Evolutionary conservation across 257 asterid species (phyloP).

Genomic region (Ballota nigra): DNA sequence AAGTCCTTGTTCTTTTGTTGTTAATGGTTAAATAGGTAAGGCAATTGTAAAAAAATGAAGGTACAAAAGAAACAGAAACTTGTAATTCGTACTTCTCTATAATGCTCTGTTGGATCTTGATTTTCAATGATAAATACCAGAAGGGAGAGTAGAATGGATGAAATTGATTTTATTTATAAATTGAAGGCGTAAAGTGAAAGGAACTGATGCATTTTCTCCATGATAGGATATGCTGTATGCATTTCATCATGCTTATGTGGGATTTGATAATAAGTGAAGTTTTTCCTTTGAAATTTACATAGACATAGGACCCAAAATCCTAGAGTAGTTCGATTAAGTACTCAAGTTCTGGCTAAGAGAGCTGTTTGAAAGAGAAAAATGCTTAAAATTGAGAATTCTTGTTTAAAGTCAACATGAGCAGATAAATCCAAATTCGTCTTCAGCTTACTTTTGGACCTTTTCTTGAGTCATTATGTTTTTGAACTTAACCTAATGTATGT

Average conservation of each 20-base stretch:
- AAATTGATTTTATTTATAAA: slow-evolving; percentile 4
- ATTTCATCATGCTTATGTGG: neutral
- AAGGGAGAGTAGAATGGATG: neutral
- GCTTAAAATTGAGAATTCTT: neutral
- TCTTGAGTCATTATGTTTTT: neutral
- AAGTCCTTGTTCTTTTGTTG: neutral
- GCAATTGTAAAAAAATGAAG: neutral
- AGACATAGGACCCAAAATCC: neutral
- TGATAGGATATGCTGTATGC: neutral
- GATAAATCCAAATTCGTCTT: neutral
- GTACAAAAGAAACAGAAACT: neutral
- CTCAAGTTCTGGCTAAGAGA: slow-evolving; percentile 5
- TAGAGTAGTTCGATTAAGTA: neutral
- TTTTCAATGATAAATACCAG: neutral
- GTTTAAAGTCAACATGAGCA: slow-evolving; percentile 4
- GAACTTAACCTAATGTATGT: neutral
- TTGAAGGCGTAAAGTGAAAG: neutral
- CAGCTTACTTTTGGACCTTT: neutral
- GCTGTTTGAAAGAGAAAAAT: slow-evolving; percentile 9
- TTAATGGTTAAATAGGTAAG: neutral
- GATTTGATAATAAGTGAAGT: slow-evolving; percentile 1
- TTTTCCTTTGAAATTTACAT: neutral
- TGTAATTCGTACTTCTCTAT: neutral
- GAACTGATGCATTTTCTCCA: neutral
- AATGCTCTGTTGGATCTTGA: slow-evolving; percentile 22